Percentiles rank a stretch among this genome's conserved stretches.
Conservation (phyloP, 164 flowering plant species). For the Aristolochia fimbriata region DNA sequence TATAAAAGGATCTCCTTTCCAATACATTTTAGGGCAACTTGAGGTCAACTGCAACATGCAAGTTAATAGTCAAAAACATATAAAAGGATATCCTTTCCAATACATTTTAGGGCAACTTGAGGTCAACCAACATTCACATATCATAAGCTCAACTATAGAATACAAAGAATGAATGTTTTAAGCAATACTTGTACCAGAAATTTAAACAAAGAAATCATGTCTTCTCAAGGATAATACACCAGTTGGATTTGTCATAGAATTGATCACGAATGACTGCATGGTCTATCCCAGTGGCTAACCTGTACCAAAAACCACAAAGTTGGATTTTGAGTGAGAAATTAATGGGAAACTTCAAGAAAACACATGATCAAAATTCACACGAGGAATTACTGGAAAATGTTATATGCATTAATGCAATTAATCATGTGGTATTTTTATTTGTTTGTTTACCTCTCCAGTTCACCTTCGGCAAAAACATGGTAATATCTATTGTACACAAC, state of each 20-base stretch:
- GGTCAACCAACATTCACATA: too few species aligned
- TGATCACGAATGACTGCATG: constrained; percentile 61
- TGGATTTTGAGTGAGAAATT: too few species aligned
- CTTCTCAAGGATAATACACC: constrained; percentile 88
- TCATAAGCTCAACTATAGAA: too few species aligned
- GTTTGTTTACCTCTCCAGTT: constrained; percentile 72
- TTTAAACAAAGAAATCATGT: constrained; percentile 28
- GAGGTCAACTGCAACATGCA: too few species aligned
- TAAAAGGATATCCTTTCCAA: too few species aligned
- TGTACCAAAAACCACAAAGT: constrained; percentile 22
- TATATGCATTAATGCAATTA: neutral
- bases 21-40: too few species aligned
- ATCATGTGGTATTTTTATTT: neutral
- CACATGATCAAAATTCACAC: too few species aligned
- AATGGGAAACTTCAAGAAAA: neutral
- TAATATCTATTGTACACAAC: constrained; percentile 93
- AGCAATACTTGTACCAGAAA: neutral
- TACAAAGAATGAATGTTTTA: too few species aligned
- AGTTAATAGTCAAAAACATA: too few species aligned
- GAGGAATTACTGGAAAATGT: too few species aligned
- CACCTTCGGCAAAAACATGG: constrained; percentile 94
- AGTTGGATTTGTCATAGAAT: constrained; percentile 92
- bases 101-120: too few species aligned
- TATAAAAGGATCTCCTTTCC: too few species aligned
- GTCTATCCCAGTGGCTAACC: constrained; percentile 56